phyloP scores from a whole-genome alignment of 768 basidiomycete species.

The Pleurotus ostreatus region DNA sequence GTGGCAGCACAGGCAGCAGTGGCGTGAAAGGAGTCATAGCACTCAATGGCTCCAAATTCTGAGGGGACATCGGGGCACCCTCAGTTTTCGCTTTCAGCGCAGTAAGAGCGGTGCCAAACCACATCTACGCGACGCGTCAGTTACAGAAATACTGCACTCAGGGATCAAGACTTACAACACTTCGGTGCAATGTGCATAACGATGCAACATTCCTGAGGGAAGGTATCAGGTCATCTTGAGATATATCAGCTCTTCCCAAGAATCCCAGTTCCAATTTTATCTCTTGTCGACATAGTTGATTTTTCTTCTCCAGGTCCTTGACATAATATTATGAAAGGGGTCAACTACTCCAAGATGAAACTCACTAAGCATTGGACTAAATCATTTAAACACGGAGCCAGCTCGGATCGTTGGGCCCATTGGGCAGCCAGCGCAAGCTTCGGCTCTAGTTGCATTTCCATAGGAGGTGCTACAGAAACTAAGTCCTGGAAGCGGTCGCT shows the following conservation, averaged over 20 bases:
- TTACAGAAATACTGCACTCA: constrained; percentile 4
- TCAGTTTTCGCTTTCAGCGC: constrained; percentile 61
- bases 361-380: constrained; percentile 29
- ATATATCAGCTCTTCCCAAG: constrained; percentile 49
- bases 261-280: constrained; percentile 72
- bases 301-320: constrained; percentile 34
- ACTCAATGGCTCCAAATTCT: constrained; percentile 45
- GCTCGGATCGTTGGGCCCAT: constrained; percentile 84
- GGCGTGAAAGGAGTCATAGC: constrained; percentile 45
- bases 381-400: constrained; percentile 71
- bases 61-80: constrained; percentile 52
- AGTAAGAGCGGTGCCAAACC: constrained; percentile 77
- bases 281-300: constrained; percentile 70
- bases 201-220: constrained; percentile 70
- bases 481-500: constrained; percentile 82
- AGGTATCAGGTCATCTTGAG: constrained; percentile 61
- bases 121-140: constrained; percentile 45
- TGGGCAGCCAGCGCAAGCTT: constrained; percentile 58
- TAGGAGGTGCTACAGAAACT: constrained; percentile 36
- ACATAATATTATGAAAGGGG: constrained; percentile 26
- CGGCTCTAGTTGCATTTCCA: constrained; percentile 36
- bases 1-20: constrained; percentile 37
- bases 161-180: constrained; percentile 58
- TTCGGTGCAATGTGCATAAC: constrained; percentile 78
- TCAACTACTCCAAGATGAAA: no score